A percentile compares a stretch with the other conserved stretches of the same genome.
phyloP scores from a whole-genome alignment of 306 rosid genomes.

The Prunus davidiana region DNA sequence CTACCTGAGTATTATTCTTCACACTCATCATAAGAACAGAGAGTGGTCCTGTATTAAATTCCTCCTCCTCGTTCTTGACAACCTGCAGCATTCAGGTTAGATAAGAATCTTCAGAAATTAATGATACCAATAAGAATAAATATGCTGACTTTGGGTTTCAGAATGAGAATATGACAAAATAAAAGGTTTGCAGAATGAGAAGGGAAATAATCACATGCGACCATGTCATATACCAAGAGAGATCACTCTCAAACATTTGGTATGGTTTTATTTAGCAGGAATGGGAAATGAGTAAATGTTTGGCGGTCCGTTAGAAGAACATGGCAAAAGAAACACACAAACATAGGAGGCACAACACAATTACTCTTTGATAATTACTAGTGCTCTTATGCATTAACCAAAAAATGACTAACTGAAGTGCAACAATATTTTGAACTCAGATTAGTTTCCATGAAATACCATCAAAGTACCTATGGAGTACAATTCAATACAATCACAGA shows the following conservation, averaged over 20 bases:
- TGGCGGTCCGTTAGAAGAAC: not conserved
- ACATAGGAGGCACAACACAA: no score
- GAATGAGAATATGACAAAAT: no score
- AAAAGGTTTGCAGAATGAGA: no score
- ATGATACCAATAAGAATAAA: not conserved
- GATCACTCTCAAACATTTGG: no score
- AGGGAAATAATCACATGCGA: not conserved
- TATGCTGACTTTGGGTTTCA: no score
- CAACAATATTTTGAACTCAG: not conserved
- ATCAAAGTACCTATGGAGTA: not conserved
- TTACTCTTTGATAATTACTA: not conserved
- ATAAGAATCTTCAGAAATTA: not conserved
- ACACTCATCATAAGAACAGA: constrained; percentile 97
- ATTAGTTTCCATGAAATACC: not conserved
- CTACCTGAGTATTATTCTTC: constrained; percentile 84
- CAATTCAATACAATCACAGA: not conserved
- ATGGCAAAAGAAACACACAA: no score
- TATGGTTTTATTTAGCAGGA: not conserved
- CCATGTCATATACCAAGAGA: not conserved
- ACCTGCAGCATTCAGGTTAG: constrained; percentile 25
- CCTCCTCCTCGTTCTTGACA: constrained; percentile 77
- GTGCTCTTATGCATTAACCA: not conserved
- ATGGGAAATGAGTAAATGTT: not conserved
- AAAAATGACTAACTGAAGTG: not conserved
- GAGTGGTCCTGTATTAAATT: constrained; percentile 87